phyloP scores from a whole-genome alignment of 1,284 basidiomycete genomes.

The Apiotrichum porosum region DNA sequence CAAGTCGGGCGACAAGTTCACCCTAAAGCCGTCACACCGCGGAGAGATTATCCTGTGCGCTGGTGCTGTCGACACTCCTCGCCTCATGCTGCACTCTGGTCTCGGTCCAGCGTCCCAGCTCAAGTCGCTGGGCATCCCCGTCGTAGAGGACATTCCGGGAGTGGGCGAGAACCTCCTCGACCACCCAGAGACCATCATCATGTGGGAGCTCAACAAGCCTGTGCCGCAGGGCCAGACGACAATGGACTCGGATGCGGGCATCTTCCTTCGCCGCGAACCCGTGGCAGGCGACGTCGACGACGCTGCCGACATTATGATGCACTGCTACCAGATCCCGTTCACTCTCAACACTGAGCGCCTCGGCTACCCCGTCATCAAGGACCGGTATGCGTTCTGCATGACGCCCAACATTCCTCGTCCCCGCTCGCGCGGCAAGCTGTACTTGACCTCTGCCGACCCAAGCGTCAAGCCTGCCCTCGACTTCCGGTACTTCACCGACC shows the following conservation, averaged over 20 bases:
- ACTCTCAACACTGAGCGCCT: slow-evolving; percentile 20
- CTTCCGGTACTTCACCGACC: slow-evolving; percentile 22
- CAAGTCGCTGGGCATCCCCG: slow-evolving; percentile 52
- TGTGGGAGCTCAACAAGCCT: slow-evolving; percentile 18
- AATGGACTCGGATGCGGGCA: slow-evolving; percentile 19
- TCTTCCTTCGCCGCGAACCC: slow-evolving; percentile 17
- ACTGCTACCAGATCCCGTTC: slow-evolving; percentile 23
- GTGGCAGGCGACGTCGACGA: slow-evolving; percentile 1
- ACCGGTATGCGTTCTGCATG: slow-evolving; percentile 22
- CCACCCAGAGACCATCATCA: slow-evolving; percentile 46
- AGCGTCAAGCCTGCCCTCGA: slow-evolving; percentile 17
- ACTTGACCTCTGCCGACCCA: slow-evolving; percentile 11
- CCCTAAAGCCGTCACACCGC: slow-evolving; percentile 47
- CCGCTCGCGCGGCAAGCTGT: slow-evolving; percentile 10
- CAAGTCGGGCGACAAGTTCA: slow-evolving; percentile 9
- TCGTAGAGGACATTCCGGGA: slow-evolving; percentile 53
- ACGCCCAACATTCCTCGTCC: slow-evolving; percentile 21
- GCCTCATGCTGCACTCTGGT: slow-evolving; percentile 61
- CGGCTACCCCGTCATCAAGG: slow-evolving; percentile 11
- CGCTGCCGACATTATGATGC: slow-evolving; percentile 20
- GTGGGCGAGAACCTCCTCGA: slow-evolving; percentile 69
- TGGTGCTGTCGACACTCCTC: slow-evolving; percentile 59
- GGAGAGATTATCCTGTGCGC: slow-evolving; percentile 49
- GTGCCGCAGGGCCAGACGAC: slow-evolving; percentile 17
- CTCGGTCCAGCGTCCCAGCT: slow-evolving; percentile 60